A percentile compares a stretch with the other conserved stretches of the same genome.
phyloP scores from a whole-genome alignment of 129 eudicot species.

The Silybum marianum region DNA sequence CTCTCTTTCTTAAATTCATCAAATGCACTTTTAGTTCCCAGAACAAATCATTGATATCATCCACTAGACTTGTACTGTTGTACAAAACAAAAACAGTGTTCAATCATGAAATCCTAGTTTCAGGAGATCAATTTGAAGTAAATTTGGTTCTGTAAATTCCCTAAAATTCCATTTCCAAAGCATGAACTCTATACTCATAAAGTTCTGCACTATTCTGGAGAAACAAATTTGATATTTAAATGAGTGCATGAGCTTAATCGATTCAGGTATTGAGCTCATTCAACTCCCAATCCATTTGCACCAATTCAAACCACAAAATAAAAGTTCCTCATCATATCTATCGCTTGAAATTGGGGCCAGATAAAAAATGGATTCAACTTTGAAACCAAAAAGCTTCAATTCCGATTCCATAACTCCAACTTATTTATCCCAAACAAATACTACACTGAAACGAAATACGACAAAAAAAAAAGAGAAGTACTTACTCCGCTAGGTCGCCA shows the following conservation, averaged over 20 bases:
- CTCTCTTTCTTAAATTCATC: conserved; percentile 1
- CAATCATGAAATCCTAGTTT: neutral
- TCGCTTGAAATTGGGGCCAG: neutral
- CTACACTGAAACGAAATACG: neutral
- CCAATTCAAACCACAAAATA: conserved; percentile 5
- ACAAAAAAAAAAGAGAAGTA: neutral
- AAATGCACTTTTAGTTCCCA: neutral
- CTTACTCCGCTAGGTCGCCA: conserved; percentile 95
- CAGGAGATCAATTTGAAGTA: neutral
- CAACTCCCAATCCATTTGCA: conserved; percentile 14
- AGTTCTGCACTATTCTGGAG: neutral
- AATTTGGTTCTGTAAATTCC: conserved; percentile 9
- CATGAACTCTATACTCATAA: conserved; percentile 19
- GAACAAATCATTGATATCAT: conserved; percentile 12
- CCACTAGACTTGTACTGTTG: neutral
- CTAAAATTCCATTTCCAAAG: conserved; percentile 11
- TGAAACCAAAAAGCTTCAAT: neutral
- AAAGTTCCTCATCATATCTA: neutral
- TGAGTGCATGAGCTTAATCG: neutral
- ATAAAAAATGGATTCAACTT: neutral
- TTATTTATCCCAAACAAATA: neutral
- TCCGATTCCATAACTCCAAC: neutral
- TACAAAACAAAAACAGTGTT: neutral
- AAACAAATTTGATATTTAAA: conserved; percentile 1
- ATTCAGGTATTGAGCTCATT: neutral